Percentiles rank a stretch among this genome's conserved stretches.
Evolutionary conservation across 192 early-diverging fungal species (phyloP).

Genomic region (Coemansia sp.): DNA sequence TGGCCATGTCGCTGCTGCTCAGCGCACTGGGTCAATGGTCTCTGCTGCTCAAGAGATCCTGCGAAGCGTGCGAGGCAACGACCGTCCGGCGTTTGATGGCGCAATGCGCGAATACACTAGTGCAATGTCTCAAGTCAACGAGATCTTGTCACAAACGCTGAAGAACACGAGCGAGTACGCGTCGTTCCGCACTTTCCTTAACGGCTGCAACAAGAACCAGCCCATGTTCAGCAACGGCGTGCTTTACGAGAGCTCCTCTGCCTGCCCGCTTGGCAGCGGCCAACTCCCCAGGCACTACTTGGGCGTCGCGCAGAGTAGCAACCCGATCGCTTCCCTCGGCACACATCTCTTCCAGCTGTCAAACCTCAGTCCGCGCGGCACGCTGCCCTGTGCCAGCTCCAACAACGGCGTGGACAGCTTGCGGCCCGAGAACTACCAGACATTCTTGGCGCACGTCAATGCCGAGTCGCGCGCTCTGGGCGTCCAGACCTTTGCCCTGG

Average conservation of each 20-base stretch:
- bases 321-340: constrained; percentile 82
- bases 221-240: constrained; percentile 92
- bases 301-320: constrained; percentile 88
- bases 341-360: constrained; percentile 89
- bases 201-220: constrained; percentile 81
- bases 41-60: constrained; percentile 64
- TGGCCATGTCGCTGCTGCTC: constrained; percentile 89
- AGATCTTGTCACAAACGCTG: constrained; percentile 84
- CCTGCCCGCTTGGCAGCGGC: not conserved
- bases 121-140: constrained; percentile 72
- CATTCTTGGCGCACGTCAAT: constrained; percentile 75
- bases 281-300: constrained; percentile 56
- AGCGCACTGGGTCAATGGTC: constrained; percentile 71
- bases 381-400: constrained; percentile 67
- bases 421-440: constrained; percentile 78
- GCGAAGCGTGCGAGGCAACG: constrained; percentile 49
- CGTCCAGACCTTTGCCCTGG: constrained; percentile 65
- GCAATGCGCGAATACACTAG: constrained; percentile 60
- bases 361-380: constrained; percentile 75
- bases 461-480: constrained; percentile 49
- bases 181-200: constrained; percentile 92
- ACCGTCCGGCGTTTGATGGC: constrained; percentile 68
- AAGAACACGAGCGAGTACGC: constrained; percentile 70
- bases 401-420: constrained; percentile 70
- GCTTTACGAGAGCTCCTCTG: constrained; percentile 73